Percentiles rank a stretch among this genome's conserved stretches.
Conservation (phyloP, 2,329 filamentous ascomycete species). For the Clonostachys sp. region DNA sequence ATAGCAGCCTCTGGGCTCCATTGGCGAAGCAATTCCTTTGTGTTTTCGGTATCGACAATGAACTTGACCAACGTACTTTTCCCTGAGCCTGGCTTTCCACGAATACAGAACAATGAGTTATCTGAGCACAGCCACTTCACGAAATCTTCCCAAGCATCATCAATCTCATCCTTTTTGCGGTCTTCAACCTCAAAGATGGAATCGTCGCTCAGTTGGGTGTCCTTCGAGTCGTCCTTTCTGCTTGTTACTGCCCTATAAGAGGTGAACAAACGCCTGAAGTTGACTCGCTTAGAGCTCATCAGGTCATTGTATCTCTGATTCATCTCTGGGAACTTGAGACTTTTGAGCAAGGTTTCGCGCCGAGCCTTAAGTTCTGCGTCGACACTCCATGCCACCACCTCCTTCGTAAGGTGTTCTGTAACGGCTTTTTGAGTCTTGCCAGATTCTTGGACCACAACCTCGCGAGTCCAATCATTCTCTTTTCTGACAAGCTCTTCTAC, state of each 20-base stretch:
- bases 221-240: too few relatives aligned
- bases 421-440: neutral
- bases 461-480: neutral
- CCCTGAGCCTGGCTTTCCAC: constrained; percentile 21
- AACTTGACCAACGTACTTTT: constrained; percentile 25
- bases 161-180: neutral
- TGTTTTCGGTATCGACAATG: constrained; percentile 7
- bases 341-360: neutral
- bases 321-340: neutral
- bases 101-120: constrained; percentile 16
- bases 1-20: neutral
- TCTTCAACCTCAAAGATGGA: neutral
- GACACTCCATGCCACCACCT: neutral
- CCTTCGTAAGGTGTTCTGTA: neutral
- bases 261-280: neutral
- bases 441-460: too few relatives aligned
- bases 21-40: neutral
- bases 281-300: neutral
- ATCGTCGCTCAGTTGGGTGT: neutral
- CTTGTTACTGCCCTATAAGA: neutral
- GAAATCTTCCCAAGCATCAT: constrained; percentile 4
- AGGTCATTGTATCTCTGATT: neutral
- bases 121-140: constrained; percentile 7
- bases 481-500: neutral
- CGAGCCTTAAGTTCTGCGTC: neutral